These are phyloP conservation scores for Penicillium paradoxum DNA, from an alignment of 495 filamentous ascomycete genomes.

Conservation along the genomic window DNA sequence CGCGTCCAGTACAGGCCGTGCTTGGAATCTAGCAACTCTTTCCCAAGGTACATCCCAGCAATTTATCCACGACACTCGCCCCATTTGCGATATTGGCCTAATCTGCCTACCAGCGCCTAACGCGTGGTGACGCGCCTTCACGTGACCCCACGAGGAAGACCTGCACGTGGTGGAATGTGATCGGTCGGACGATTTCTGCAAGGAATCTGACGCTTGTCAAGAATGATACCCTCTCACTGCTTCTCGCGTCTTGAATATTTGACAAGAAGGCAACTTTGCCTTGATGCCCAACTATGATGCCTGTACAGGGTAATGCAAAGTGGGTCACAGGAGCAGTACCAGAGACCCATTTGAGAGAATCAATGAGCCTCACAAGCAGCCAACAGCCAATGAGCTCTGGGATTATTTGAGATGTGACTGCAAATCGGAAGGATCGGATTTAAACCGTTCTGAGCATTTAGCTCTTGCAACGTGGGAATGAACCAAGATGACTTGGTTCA, in stretches of 20 bases:
- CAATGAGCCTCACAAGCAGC: neutral
- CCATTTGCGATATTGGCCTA: neutral
- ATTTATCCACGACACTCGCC: neutral
- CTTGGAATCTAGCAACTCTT: neutral
- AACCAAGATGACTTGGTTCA: too few species aligned
- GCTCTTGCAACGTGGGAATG: too few species aligned
- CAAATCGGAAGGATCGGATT: too few species aligned
- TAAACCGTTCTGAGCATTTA: too few species aligned
- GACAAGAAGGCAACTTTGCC: neutral
- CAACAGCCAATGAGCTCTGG: too few species aligned
- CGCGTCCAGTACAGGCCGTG: neutral
- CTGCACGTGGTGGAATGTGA: constrained; percentile 3
- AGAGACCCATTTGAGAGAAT: neutral
- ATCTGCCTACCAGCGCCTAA: neutral
- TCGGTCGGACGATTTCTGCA: neutral
- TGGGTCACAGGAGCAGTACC: neutral
- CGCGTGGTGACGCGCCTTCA: constrained; percentile 7
- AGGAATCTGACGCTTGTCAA: neutral
- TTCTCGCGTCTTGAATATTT: neutral
- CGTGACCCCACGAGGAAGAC: constrained; percentile 8
- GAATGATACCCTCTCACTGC: neutral
- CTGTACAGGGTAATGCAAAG: neutral
- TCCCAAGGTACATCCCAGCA: neutral
- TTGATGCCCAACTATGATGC: neutral
- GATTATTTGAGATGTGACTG: neutral